Base-by-base conservation (phyloP, 441 rosid species). In the Aleurites moluccanus region DNA sequence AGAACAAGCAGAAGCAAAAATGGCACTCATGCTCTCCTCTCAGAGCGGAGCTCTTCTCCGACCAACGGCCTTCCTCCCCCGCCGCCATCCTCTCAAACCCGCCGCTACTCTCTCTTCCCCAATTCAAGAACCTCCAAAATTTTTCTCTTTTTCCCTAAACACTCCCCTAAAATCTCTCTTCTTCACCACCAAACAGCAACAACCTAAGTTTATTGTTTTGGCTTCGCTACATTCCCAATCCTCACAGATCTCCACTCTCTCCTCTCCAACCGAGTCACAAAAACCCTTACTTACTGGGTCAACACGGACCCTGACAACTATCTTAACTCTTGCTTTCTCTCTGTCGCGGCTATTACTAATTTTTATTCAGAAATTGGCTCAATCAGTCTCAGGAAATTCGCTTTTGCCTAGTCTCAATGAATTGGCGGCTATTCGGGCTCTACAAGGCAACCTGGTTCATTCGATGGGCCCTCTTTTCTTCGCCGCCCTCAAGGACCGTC, bases 391-490 rank as follows among this genome's bases (percentile, higher is more conserved):
- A 49, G 69, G 64, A 21, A 8, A 21, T 45, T 56, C 72, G 7
- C 0, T 44, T 78, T 28, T 78, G 56, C 74, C 85, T 42, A 49
- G 74, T 27, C 80, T 77, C 59, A 73, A 77, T 61, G 21, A 77
- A n/a, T 61, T 55, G 40, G 72, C 69, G 2, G 75, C 78, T 5
- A 28, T 81, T 61, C 84, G 82, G 14, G 80, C 85, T 38, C 5
- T 86, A 20, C 84, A 80, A 44, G 67, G 75, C 66, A 65, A 63
- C 74, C 45, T 81, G 14, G 69, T 57, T 25, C 45, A 64, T 20
- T 28, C 83, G 1, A 73, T 44, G 18, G 86, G 90, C 5, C 89
- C 91, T 0, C 55, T 86, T 28, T 94, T 92, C 87, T 89, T 92
- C 72, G 96, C 95, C 15, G 81, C 93, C 55, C 42, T 85, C 9